Evolutionary conservation across 805 yeast species (phyloP).

Genomic region (Cyberlindnera mycetangii): DNA sequence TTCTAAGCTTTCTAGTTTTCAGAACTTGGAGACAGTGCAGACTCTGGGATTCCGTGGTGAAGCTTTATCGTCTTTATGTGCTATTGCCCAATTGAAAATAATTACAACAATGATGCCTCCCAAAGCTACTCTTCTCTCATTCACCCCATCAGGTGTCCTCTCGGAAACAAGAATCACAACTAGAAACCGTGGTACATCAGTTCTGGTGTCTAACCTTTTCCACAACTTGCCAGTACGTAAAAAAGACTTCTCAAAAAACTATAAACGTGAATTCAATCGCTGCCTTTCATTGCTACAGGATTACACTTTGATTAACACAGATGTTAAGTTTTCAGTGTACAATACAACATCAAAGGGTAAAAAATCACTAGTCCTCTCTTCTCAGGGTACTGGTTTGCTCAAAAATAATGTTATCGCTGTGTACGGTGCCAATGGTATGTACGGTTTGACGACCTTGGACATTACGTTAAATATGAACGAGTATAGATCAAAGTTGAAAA

Average conservation of each 20-base stretch:
- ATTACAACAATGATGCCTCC: slow-evolving; percentile 53
- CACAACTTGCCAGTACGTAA: slow-evolving; percentile 75
- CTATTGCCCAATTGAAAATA: slow-evolving; percentile 47
- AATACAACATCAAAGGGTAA: slow-evolving; percentile 48
- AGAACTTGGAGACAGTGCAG: slow-evolving; percentile 46
- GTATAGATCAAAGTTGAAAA: slow-evolving; percentile 21
- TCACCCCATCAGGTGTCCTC: slow-evolving; percentile 54
- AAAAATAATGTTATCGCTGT: slow-evolving; percentile 60
- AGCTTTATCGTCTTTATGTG: slow-evolving; percentile 69
- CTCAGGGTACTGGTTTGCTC: slow-evolving; percentile 49
- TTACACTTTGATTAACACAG: slow-evolving; percentile 61
- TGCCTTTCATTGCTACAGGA: slow-evolving; percentile 59
- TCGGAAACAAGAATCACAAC: slow-evolving; percentile 38
- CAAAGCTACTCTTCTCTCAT: slow-evolving; percentile 52
- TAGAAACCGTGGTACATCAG: slow-evolving; percentile 68
- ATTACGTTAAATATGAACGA: slow-evolving; percentile 36
- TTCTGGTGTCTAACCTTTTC: slow-evolving; percentile 59
- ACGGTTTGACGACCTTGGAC: slow-evolving; percentile 53
- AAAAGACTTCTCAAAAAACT: slow-evolving; percentile 65
- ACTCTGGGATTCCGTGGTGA: slow-evolving; percentile 82
- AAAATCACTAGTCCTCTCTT: slow-evolving; percentile 53
- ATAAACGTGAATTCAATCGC: slow-evolving; percentile 69
- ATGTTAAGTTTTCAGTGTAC: slow-evolving; percentile 56
- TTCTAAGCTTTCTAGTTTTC: slow-evolving; percentile 57
- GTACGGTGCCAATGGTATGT: slow-evolving; percentile 65